A percentile compares a stretch with the other conserved stretches of the same genome.
Conservation (phyloP, 805 yeast genomes). For the Ogataea methanolica region DNA sequence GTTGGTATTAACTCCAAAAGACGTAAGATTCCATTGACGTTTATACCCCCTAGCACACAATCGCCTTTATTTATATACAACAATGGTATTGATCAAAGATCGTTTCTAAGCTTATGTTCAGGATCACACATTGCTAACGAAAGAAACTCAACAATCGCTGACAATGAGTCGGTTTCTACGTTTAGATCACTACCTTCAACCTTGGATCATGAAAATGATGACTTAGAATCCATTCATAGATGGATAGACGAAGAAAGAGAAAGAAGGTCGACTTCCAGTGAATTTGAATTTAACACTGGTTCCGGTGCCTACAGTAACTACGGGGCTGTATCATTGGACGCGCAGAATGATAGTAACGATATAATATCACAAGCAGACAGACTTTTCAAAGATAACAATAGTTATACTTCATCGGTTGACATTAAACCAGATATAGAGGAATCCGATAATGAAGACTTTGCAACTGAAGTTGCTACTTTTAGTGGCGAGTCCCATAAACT, state of each 20-base stretch:
- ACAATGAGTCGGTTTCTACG: slow-evolving; percentile 29
- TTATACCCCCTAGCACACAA: slow-evolving; percentile 34
- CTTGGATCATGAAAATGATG: slow-evolving; percentile 30
- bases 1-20: slow-evolving; percentile 31
- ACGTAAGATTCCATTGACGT: slow-evolving; percentile 31
- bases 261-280: slow-evolving; percentile 23
- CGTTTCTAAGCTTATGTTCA: slow-evolving; percentile 31
- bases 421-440: slow-evolving; percentile 5
- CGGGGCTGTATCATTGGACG: slow-evolving; percentile 15
- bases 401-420: slow-evolving; percentile 9
- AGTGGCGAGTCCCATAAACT: slow-evolving; percentile 31
- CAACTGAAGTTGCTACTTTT: slow-evolving; percentile 21
- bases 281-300: slow-evolving; percentile 7
- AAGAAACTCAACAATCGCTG: slow-evolving; percentile 19
- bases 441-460: slow-evolving; percentile 30
- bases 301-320: slow-evolving; percentile 6
- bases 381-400: slow-evolving; percentile 19
- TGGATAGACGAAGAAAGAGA: slow-evolving; percentile 36
- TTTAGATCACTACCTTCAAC: slow-evolving; percentile 34
- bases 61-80: slow-evolving; percentile 33
- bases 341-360: slow-evolving; percentile 17
- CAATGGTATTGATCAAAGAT: slow-evolving; percentile 29
- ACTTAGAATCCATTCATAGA: slow-evolving; percentile 27
- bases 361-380: slow-evolving; percentile 22
- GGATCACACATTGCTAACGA: slow-evolving; percentile 27